Evolutionary conservation across 768 basidiomycete genomes (phyloP).

Genomic region (Phylloporus sp.): DNA sequence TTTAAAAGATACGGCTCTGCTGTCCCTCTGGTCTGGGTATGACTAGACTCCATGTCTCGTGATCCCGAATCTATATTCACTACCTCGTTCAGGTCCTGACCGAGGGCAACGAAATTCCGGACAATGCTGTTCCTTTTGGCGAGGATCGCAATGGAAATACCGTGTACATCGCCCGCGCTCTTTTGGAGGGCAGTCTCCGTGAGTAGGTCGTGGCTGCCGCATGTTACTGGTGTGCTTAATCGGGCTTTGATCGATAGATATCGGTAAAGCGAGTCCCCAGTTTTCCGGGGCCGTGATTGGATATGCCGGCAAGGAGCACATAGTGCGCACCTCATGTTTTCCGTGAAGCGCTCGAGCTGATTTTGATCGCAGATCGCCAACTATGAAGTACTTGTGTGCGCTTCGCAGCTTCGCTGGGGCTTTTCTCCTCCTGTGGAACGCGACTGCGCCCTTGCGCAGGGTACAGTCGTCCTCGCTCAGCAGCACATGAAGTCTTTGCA

Average conservation of each 20-base stretch:
- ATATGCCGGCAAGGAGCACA: slow-evolving; percentile 32
- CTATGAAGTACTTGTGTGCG: slow-evolving; percentile 35
- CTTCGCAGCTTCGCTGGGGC: slow-evolving; percentile 31
- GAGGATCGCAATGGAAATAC: slow-evolving; percentile 28
- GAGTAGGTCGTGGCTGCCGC: slow-evolving; percentile 1
- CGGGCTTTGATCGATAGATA: slow-evolving; percentile 19
- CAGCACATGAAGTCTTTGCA: slow-evolving; percentile 6
- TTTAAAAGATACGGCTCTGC: slow-evolving; percentile 27
- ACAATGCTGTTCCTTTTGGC: slow-evolving; percentile 32
- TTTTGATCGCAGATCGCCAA: slow-evolving; percentile 20
- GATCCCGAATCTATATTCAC: neutral
- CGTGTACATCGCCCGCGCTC: slow-evolving; percentile 29
- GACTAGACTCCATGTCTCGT: neutral
- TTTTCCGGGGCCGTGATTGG: slow-evolving; percentile 29
- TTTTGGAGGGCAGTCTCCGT: slow-evolving; percentile 30
- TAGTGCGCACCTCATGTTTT: slow-evolving; percentile 16
- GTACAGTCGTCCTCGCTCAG: slow-evolving; percentile 30
- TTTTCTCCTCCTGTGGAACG: slow-evolving; percentile 16
- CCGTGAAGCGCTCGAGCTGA: neutral
- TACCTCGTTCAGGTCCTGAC: slow-evolving; percentile 20
- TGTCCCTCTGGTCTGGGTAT: slow-evolving; percentile 31
- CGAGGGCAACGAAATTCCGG: slow-evolving; percentile 29
- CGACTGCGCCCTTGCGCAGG: slow-evolving; percentile 18
- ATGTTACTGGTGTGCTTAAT: neutral
- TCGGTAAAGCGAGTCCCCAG: slow-evolving; percentile 33